phyloP scores from a whole-genome alignment of 163 green algal genomes.

The Scenedesmus sp. region DNA sequence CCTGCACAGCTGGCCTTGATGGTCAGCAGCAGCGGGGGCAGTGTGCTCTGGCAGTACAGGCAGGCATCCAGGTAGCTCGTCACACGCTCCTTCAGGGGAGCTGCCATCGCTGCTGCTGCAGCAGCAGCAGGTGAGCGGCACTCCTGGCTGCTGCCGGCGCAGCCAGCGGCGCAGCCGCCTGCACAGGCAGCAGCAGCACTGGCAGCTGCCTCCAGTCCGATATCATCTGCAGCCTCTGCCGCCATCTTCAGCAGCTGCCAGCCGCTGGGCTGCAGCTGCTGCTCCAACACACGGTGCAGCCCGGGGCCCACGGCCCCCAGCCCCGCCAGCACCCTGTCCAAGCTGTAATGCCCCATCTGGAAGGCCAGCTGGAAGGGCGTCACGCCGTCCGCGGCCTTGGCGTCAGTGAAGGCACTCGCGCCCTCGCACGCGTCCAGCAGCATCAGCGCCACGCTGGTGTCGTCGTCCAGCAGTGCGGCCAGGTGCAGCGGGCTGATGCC shows the following conservation, averaged over 20 bases:
- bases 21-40: slow-evolving; percentile 72
- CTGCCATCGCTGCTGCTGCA: neutral
- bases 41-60: slow-evolving; percentile 66
- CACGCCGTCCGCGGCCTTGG: slow-evolving; percentile 57
- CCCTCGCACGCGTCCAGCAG: slow-evolving; percentile 62
- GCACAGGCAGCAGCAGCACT: neutral
- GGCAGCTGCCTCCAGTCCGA: neutral
- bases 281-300: slow-evolving; percentile 29
- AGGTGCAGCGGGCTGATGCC: slow-evolving; percentile 84
- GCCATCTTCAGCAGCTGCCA: slow-evolving; percentile 51
- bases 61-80: slow-evolving; percentile 64
- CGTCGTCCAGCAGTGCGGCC: slow-evolving; percentile 68
- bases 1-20: slow-evolving; percentile 67
- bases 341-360: slow-evolving; percentile 70
- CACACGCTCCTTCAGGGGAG: slow-evolving; percentile 9
- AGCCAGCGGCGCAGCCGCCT: neutral
- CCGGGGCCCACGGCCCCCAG: neutral
- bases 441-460: slow-evolving; percentile 57
- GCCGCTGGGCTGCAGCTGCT: slow-evolving; percentile 31
- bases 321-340: slow-evolving; percentile 51
- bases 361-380: slow-evolving; percentile 79
- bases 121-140: neutral
- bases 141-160: neutral
- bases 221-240: neutral
- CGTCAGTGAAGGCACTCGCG: slow-evolving; percentile 56